Base-by-base conservation (phyloP, 108 stramenopile species). In the Seminavis robusta region DNA sequence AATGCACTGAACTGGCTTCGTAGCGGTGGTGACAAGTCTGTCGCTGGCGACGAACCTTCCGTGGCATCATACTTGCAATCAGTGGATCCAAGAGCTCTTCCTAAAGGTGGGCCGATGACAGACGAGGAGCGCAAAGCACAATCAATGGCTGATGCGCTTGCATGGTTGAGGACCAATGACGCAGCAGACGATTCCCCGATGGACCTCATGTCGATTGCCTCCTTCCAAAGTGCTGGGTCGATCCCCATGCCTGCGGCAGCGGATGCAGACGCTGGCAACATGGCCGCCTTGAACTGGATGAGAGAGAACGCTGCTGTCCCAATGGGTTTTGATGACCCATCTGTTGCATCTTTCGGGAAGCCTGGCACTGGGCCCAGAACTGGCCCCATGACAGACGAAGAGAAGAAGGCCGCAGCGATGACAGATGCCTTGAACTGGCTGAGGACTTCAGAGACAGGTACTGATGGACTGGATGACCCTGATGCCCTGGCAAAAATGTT, bases 91-190 rank as follows among this genome's bases (percentile, higher is more conserved):
- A 25, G 24, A 5, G 19, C n/a, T 23, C 47, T 48, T 28, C 24
- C 26, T 3, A 28, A 25, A 48, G 27, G 23, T 48, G n/a, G 20
- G 5, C 47, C 47, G 4, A 27, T n/a, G 23, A 48, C 47, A 3
- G 41, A 17, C 41, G 47, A 48, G 10, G 47, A 48, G 20, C 10
- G 24, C 4, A 17, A 26, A 28, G 47, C 47, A 28, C n/a, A 17
- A 3, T 23, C 67, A 52, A 76, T 76, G 74, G 62, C 28, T 28
- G 61, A 61, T 8, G 74, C 74, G 2, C 23, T 76, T 25, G 67
- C 54, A 19, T 76, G 68, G 68, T 26, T 76, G 47, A 67, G 74
- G 13, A 52, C 47, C 21, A 69, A 76, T 33, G 73, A 47, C 25
- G 66, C 55, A 16, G 59, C 44, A 19, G 60, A 50, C 27, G 59